These are phyloP conservation scores for Cystofilobasidium macerans DNA, from an alignment of 768 basidiomycete genomes.

Conservation along the genomic window DNA sequence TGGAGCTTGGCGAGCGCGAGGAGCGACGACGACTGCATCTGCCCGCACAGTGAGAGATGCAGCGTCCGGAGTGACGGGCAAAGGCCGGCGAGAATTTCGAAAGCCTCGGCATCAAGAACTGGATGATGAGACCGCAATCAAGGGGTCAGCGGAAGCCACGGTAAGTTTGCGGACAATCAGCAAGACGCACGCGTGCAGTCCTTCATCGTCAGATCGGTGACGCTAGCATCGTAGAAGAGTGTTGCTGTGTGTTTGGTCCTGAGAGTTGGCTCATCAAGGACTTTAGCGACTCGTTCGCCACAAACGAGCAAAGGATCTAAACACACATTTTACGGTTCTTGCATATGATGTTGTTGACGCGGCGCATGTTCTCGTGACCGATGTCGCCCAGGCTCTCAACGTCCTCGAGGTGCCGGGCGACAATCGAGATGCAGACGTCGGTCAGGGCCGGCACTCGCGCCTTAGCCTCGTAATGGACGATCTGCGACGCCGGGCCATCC, in stretches of 20 bases:
- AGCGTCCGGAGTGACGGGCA: conserved; percentile 74
- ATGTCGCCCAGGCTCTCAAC: conserved; percentile 66
- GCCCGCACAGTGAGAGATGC: conserved; percentile 75
- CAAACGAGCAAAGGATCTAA: neutral
- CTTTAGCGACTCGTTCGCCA: neutral
- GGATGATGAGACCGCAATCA: too few relatives aligned
- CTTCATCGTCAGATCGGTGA: conserved; percentile 60
- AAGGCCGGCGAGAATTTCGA: conserved; percentile 55
- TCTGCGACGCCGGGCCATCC: conserved; percentile 25
- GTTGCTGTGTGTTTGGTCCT: conserved; percentile 69
- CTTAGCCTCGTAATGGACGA: conserved; percentile 53
- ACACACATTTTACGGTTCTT: conserved; percentile 72
- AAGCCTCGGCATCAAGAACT: neutral
- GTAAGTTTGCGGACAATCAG: neutral
- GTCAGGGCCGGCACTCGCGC: conserved; percentile 59
- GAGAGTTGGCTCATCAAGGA: neutral
- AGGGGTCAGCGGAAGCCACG: too few relatives aligned
- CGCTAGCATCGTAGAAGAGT: conserved; percentile 69
- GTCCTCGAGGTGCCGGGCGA: conserved; percentile 75
- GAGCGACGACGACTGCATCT: conserved; percentile 47
- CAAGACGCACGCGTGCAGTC: conserved; percentile 73
- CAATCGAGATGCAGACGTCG: conserved; percentile 68
- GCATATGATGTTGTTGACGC: conserved; percentile 52
- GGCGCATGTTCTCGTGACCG: conserved; percentile 66
- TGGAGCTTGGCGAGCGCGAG: conserved; percentile 52